Base-by-base conservation (phyloP, 805 yeast species). In the Hemisphaericaspora nanyangensis region DNA sequence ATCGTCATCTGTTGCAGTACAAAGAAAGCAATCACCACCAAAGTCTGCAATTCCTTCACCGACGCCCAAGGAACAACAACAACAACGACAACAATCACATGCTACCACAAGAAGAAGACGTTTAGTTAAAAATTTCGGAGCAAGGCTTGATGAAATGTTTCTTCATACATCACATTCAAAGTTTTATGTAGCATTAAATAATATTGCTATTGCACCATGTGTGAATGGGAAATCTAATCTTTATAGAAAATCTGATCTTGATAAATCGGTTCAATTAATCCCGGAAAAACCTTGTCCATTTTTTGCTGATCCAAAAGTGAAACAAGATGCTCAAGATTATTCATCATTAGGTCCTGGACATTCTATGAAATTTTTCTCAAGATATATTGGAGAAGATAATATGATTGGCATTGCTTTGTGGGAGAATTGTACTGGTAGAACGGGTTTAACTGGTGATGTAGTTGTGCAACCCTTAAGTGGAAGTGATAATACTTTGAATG, bases 301-400 rank as follows among this genome's bases (percentile, higher is more conserved):
- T 46, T 68, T 68, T 48, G 24, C 46, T 26, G 63, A 65, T 24
- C 41, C 43, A 0, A 42, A 49, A 6, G 67, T 68, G 20, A 51
- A 53, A 20, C 37, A 44, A 26, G 65, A 60, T 34, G 72, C 73
- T 4, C 42, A 44, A 27, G 35, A 48, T 10, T 53, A 50, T 29
- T 40, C 63, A 4, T 37, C 48, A 5, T 38, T 54, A 28, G 72
- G 72, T 7, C 55, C 63, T 1, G 72, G 72, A 8, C 61, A 65
- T 37, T 85, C 91, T 0, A 68, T 89, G 31, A 70, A 79, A 37
- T 77, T 79, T 41, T 88, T 89, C 58, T 79, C 95, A 6, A 68
- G 79, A 40, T 89, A 82, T 56, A 88, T 88, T 52, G 95, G 95
- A 5, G 96, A 88, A 56, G 96, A 88, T 58, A 88, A 88, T 58